Conservation (phyloP, 202 grass and related monocot species). For the Schoenoplectus triqueter region DNA sequence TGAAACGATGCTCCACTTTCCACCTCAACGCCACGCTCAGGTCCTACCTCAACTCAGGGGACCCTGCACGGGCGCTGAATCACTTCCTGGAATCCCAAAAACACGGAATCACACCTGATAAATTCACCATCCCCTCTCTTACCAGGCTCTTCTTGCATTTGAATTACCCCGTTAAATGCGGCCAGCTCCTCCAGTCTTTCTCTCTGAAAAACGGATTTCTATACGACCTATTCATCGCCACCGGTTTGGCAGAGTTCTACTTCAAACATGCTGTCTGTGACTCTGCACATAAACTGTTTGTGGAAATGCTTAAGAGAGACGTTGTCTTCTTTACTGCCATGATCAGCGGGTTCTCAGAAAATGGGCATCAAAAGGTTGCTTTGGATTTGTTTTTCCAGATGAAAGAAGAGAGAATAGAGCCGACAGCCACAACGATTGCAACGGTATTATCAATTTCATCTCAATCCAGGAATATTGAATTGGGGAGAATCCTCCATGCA, state of each 20-base stretch:
- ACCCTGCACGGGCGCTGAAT: not conserved
- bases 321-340: slow-evolving; percentile 42
- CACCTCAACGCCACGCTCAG: not conserved
- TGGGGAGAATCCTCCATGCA: slow-evolving; percentile 42
- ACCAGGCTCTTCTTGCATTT: slow-evolving; percentile 34
- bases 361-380: slow-evolving; percentile 5
- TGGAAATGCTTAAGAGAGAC: slow-evolving; percentile 40
- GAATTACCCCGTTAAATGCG: slow-evolving; percentile 22
- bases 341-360: slow-evolving; percentile 44
- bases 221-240: slow-evolving; percentile 22
- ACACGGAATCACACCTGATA: slow-evolving; percentile 33
- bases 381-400: slow-evolving; percentile 38
- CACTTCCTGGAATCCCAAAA: slow-evolving; percentile 35
- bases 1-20: not conserved
- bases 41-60: not conserved
- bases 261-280: slow-evolving; percentile 15
- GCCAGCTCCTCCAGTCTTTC: slow-evolving; percentile 39
- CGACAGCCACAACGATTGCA: slow-evolving; percentile 34
- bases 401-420: slow-evolving; percentile 38
- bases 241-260: slow-evolving; percentile 37
- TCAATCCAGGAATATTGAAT: slow-evolving; percentile 11
- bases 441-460: slow-evolving; percentile 31
- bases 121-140: slow-evolving; percentile 43
- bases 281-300: slow-evolving; percentile 30
- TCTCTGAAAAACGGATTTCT: slow-evolving; percentile 32